Evolutionary conservation across 2,329 filamentous ascomycete species (phyloP), one percentile per base, ranked within the genome.

Genomic region (Trichophaea hybrida): DNA sequence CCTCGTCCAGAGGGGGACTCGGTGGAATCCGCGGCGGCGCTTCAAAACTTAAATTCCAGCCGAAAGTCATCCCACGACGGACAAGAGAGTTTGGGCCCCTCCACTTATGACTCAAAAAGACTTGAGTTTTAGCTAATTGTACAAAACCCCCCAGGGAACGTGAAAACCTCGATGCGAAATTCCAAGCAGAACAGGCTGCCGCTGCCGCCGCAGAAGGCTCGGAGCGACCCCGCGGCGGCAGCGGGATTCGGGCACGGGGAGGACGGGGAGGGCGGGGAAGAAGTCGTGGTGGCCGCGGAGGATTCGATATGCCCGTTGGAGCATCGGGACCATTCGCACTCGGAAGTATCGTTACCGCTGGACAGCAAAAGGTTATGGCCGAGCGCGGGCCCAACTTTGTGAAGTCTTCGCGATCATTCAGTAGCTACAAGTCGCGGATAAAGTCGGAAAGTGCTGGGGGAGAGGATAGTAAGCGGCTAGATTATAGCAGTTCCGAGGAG

Each of bases 291-390:
- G 58, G 63, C 31, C 38, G 58, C 37, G 49, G 60, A 35, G 17
- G 61, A 57, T 49, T 55, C 4, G 60, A 51, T 24, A 51, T 60
- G 10, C 33, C 46, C 2, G 56, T 59, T 44, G 60, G 64, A 33
- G 67, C 67, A 7, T 66, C 64, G 35, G 66, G 65, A 5, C 66
- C 67, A 1, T 68, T 68, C 34, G 62, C 67, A 4, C 43, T 68
- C 33, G 67, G 67, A 6, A 67, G 64, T 49, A 56, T 68, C n/a
- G 66, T 64, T 15, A 61, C 60, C 10, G 59, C 44, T 31, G 61
- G 64, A 61, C 32, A 57, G 52, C 51, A 53, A 10, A 43, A 55
- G 44, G 33, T 46, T 31, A 43, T 43, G n/a, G 33, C 13, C 6
- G 34, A 46, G 35, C 54, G 55, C 51, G 48, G 37, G 33, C 13